phyloP scores from a whole-genome alignment of 768 basidiomycete species.

The Tylopilus sp. region DNA sequence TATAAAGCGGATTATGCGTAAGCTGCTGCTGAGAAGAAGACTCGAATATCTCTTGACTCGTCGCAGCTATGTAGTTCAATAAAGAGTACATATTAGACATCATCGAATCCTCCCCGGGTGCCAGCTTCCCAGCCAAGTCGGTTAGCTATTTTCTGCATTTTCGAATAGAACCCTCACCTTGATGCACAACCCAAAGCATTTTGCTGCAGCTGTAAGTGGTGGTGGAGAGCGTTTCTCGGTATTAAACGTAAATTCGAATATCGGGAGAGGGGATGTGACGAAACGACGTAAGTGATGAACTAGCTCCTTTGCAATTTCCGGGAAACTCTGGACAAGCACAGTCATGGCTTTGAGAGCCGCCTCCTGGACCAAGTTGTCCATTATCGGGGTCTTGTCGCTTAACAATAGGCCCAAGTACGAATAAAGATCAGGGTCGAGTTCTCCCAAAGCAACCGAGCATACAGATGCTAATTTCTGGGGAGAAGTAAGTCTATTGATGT shows the following conservation, averaged over 20 bases:
- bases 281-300: constrained; percentile 80
- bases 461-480: constrained; percentile 80
- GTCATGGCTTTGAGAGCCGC: constrained; percentile 85
- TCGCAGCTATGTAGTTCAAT: constrained; percentile 85
- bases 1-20: constrained; percentile 40
- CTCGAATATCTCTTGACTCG: constrained; percentile 73
- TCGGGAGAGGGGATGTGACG: constrained; percentile 80
- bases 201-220: constrained; percentile 80
- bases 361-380: constrained; percentile 83
- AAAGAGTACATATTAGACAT: constrained; percentile 98
- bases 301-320: constrained; percentile 70
- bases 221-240: constrained; percentile 72
- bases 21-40: constrained; percentile 42
- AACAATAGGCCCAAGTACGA: constrained; percentile 68
- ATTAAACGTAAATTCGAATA: constrained; percentile 84
- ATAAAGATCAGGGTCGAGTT: constrained; percentile 68
- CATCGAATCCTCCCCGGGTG: constrained; percentile 82
- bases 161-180: constrained; percentile 42
- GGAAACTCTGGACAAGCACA: constrained; percentile 84
- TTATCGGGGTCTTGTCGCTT: constrained; percentile 76
- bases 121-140: constrained; percentile 46
- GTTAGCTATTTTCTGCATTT: not conserved
- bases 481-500: not conserved
- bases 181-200: constrained; percentile 87
- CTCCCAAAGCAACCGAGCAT: constrained; percentile 68